Base-by-base conservation (phyloP, 2,329 filamentous ascomycete genomes). In the Periconia macrospinosa region DNA sequence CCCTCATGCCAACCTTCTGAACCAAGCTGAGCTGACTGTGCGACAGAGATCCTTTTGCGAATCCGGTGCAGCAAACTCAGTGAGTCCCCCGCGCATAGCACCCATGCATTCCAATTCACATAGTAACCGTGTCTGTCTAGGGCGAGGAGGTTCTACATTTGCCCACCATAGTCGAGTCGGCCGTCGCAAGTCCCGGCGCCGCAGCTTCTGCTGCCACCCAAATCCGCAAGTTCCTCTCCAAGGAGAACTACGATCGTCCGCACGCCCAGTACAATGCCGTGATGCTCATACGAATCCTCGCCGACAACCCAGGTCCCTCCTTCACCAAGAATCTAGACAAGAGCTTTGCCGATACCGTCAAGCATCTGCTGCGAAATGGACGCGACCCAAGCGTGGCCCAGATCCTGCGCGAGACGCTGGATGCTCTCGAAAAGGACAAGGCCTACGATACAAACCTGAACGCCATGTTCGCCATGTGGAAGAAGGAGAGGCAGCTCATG, bases 211-310 rank as follows among this genome's bases (percentile, higher is more conserved):
- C 90, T 63, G 91, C 92, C 47, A 79, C 84, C 60, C 81, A 89
- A 60, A 91, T 97, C 69, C 89, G 91, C 70, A 92, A 91, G 73
- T 93, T 88, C 72, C 79, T 99, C 55, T 82, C 85, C 63, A 88
- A 86, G 61, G 89, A 92, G 44, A 86, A 90, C 75, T 80, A 76
- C 60, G 70, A 70, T 33, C 76, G 80, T 43, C 85, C 90, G 10
- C 86, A 89, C 65, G 86, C 87, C 62, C 93, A 97, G 75, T 97
- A 97, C 81, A 97, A 97, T 77, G 89, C 91, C 58, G 86, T 97
- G 67, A 97, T 97, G 94, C 83, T 99, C 52, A 81, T 95, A 62
- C 88, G 93, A 57, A 99, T 99, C 67, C 79, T 99, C 60, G 83
- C 87, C 63, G 92, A 97, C 73, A 97, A 99, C 71, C 94, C 94